Conservation (phyloP, 2,329 filamentous ascomycete species). For the Lachnellula hyalina region DNA sequence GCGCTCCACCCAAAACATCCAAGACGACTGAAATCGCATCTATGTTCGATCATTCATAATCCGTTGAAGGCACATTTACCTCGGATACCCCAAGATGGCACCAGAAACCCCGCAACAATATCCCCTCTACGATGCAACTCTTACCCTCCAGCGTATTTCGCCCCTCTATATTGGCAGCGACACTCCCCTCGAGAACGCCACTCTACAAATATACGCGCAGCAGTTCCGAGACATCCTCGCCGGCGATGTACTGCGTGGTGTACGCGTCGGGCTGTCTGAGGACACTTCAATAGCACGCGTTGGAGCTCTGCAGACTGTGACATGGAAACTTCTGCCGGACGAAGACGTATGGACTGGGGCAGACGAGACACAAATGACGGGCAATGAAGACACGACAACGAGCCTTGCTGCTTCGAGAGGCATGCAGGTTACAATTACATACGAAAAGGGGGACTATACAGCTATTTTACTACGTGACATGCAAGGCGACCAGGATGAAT, state of each 20-base stretch:
- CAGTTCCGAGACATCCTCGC: conserved; percentile 38
- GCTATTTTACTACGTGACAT: conserved; percentile 24
- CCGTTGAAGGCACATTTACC: too few relatives aligned
- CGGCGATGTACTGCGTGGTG: conserved; percentile 41
- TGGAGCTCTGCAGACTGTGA: conserved; percentile 38
- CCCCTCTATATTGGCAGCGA: conserved; percentile 37
- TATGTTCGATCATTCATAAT: too few relatives aligned
- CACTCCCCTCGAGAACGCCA: conserved; percentile 30
- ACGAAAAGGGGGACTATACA: conserved; percentile 28
- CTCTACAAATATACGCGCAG: conserved; percentile 35
- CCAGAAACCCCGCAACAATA: conserved; percentile 22
- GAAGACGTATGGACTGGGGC: conserved; percentile 32
- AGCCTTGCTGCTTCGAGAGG: conserved; percentile 17
- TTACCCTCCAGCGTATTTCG: conserved; percentile 40
- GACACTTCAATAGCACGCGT: conserved; percentile 32
- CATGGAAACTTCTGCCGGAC: conserved; percentile 37
- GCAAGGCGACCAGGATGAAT: conserved; percentile 8
- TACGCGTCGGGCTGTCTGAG: conserved; percentile 37
- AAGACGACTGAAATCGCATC: too few relatives aligned
- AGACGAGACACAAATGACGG: conserved; percentile 11
- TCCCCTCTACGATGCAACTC: conserved; percentile 42
- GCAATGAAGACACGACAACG: conserved; percentile 15
- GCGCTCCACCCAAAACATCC: too few relatives aligned
- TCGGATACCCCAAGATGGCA: conserved; percentile 10
- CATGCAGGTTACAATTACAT: conserved; percentile 23